Base-by-base conservation (phyloP, 495 filamentous ascomycete genomes). In the Talaromyces nanjingensis region DNA sequence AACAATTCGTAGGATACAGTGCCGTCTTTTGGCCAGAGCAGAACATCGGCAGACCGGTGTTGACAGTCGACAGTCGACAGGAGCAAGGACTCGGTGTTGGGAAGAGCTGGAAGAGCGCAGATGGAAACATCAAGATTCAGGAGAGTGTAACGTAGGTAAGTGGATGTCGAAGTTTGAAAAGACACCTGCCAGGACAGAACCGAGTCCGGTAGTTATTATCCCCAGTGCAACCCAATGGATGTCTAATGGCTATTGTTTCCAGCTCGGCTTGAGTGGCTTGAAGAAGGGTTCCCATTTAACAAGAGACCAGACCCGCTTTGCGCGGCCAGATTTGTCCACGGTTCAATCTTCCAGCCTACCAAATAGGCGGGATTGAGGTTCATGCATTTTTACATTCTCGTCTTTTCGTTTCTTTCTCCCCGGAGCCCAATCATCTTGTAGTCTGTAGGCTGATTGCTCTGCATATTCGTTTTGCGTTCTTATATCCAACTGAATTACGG, bases 271-370 rank as follows among this genome's bases (percentile, higher is more conserved):
- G 56, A 59, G 27, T 59, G 56, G 56, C n/a, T 12, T 45, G 20
- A 29, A 25, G 9, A 59, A 12, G 7, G 16, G 6, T n/a, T 45
- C 24, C 47, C 60, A 29, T 25, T 54, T 27, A 27, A 37, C 29
- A 6, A 45, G 59, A 29, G 22, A 27, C 59, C 3, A 56, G 59
- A 45, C 45, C 45, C 60, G 60, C 60, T 62, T 37, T 53, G 53
- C 18, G 9, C 31, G 56, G 56, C 56, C 56, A 59, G 56, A 59
- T 37, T 59, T 59, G 12, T 59, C 31, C 61, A 58, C 75, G 74
- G 75, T 67, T 68, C 53, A 72, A 42, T 67, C 54, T 69, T 74
- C 75, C 75, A 70, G 70, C 76, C 72, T 74, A 77, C 74, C 76
- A 79, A 66, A 72, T 53, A 18, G 37, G 67, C 37, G 49, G 60